These are phyloP conservation scores for Emiliania huxleyi DNA, from an alignment of 78 protist species.

Conservation along the genomic window DNA sequence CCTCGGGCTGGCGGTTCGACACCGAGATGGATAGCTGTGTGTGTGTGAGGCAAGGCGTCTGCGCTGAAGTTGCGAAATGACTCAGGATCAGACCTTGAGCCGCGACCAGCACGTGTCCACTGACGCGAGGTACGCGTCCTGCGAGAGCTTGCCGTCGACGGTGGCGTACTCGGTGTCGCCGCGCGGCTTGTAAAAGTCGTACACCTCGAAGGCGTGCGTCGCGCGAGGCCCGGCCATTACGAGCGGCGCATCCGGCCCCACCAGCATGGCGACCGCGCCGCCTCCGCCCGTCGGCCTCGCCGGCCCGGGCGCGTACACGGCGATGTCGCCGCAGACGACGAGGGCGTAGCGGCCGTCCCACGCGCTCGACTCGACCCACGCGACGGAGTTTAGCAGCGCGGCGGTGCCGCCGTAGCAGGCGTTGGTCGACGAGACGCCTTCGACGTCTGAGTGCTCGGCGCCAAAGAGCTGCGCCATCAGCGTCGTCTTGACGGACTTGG, in stretches of 20 bases:
- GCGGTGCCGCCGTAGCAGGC: conserved; percentile 98
- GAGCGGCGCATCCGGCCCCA: conserved; percentile 93
- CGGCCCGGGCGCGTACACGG: conserved; percentile 61
- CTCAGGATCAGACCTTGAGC: too few relatives aligned
- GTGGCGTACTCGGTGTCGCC: conserved; percentile 82
- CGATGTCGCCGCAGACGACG: conserved; percentile 88
- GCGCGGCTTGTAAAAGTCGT: conserved; percentile 96
- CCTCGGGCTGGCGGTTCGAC: too few relatives aligned
- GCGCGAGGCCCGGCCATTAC: background rate
- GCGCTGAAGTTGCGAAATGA: too few relatives aligned
- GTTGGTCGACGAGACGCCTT: conserved; percentile 75
- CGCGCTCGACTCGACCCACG: conserved; percentile 86
- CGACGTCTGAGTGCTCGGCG: background rate
- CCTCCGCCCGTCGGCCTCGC: conserved; percentile 70
- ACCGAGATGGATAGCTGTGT: too few relatives aligned
- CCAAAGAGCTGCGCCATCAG: conserved; percentile 77
- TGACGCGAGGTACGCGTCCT: background rate
- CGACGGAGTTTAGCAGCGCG: conserved; percentile 83
- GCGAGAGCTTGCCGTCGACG: conserved; percentile 90
- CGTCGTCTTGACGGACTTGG: conserved; percentile 82
- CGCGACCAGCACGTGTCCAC: background rate
- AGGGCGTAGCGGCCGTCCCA: conserved; percentile 94
- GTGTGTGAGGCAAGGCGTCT: too few relatives aligned
- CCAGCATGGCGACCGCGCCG: conserved; percentile 95
- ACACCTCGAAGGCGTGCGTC: conserved; percentile 54